phyloP scores from a whole-genome alignment of 2,329 filamentous ascomycete genomes.

The Blastomyces emzantsi region DNA sequence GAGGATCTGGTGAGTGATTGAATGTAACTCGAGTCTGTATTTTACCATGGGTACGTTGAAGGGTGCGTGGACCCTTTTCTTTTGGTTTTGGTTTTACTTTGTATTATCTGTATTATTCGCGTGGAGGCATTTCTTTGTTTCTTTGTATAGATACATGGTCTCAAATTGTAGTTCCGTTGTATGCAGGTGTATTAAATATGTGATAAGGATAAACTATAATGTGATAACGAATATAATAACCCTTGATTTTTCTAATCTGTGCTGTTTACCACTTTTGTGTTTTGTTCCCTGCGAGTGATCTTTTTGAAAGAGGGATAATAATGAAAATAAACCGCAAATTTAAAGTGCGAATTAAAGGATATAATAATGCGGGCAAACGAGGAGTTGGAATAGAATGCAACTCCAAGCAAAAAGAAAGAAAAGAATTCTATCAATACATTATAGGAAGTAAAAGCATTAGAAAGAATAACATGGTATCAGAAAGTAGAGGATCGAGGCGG shows the following conservation, averaged over 20 bases:
- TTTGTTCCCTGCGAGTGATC: neutral
- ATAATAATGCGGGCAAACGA: neutral
- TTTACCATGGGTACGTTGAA: neutral
- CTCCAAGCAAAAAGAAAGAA: neutral
- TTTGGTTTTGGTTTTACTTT: neutral
- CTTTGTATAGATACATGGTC: too few species aligned
- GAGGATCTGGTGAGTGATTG: conserved; percentile 67
- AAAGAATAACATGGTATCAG: neutral
- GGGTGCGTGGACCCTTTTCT: neutral
- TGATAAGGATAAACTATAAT: neutral
- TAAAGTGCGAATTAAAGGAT: neutral
- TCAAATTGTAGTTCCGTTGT: neutral
- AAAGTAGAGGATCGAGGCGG: neutral
- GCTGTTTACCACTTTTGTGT: neutral
- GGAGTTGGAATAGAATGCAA: neutral
- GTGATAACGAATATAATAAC: neutral
- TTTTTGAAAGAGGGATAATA: neutral
- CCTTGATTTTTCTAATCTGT: neutral
- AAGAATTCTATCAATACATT: conserved; percentile 3
- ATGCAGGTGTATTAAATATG: neutral
- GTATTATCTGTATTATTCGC: neutral
- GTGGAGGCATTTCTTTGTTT: neutral
- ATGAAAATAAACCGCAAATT: neutral
- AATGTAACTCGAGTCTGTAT: too few species aligned
- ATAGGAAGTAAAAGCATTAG: neutral